Evolutionary conservation across 441 rosid species (phyloP).

Genomic region (Cnidoscolus chayamansa): DNA sequence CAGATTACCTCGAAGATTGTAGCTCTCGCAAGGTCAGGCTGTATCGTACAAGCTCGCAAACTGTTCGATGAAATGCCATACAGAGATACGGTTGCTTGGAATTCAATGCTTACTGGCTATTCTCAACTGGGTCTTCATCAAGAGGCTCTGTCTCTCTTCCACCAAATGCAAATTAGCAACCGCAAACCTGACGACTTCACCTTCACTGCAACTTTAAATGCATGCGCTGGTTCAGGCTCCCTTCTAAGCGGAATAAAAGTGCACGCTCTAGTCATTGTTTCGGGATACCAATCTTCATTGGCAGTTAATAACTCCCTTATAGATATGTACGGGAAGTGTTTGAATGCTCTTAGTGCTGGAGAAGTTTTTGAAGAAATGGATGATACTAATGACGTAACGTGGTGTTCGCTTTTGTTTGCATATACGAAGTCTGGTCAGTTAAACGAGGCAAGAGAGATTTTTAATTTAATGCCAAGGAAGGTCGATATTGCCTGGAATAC

Average conservation of each 20-base stretch:
- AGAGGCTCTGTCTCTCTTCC: constrained; percentile 47
- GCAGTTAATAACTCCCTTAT: constrained; percentile 64
- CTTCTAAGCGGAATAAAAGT: constrained; percentile 41
- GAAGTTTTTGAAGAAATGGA: constrained; percentile 51
- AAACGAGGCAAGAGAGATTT: constrained; percentile 40
- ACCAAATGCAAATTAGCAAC: constrained; percentile 37
- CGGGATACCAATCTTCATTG: constrained; percentile 38
- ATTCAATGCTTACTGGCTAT: constrained; percentile 63
- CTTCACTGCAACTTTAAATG: constrained; percentile 52
- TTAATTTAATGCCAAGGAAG: constrained; percentile 46
- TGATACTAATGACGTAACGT: constrained; percentile 60
- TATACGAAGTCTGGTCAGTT: constrained; percentile 43
- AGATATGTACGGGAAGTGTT: constrained; percentile 79
- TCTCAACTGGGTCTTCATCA: constrained; percentile 52
- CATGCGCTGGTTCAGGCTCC: constrained; percentile 43
- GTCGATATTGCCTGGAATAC: constrained; percentile 67
- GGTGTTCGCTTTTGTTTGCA: constrained; percentile 82
- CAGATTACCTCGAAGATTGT: constrained; percentile 48
- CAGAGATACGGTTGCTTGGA: constrained; percentile 63
- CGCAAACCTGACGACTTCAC: constrained; percentile 53
- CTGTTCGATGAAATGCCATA: constrained; percentile 65
- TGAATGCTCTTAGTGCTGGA: constrained; percentile 40
- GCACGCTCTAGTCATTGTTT: constrained; percentile 45
- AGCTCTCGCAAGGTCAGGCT: constrained; percentile 40
- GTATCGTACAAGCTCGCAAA: constrained; percentile 45